Conservation (phyloP, 164 flowering plant species). For the Warburgia ugandensis region DNA sequence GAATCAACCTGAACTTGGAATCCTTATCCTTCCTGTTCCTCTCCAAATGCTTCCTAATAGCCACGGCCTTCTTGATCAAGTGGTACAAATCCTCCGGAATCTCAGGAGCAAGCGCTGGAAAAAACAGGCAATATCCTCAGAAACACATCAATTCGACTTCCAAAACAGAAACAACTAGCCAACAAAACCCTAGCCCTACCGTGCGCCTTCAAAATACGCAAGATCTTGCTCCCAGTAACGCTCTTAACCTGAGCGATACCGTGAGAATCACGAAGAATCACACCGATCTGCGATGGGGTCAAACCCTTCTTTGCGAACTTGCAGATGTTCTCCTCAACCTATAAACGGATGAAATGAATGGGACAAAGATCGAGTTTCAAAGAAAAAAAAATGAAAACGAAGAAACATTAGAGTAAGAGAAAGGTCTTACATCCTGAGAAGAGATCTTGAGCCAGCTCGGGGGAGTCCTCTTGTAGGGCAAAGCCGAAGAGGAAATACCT, state of each 20-base stretch:
- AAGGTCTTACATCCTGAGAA: conserved; percentile 22
- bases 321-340: conserved; percentile 52
- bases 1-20: conserved; percentile 34
- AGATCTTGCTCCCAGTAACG: conserved; percentile 45
- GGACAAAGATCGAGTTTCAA: neutral
- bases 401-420: neutral
- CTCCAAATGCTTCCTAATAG: conserved; percentile 36
- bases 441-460: conserved; percentile 40
- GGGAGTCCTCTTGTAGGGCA: conserved; percentile 44
- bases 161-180: neutral
- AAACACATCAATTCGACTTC: neutral
- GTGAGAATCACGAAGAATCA: conserved; percentile 50
- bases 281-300: conserved; percentile 52
- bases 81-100: conserved; percentile 35
- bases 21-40: conserved; percentile 38
- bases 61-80: conserved; percentile 32
- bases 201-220: conserved; percentile 42
- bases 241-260: conserved; percentile 51
- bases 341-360: neutral
- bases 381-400: neutral
- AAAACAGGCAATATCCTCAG: neutral
- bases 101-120: conserved; percentile 31
- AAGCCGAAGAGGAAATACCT: conserved; percentile 43
- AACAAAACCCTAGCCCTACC: conserved; percentile 13
- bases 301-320: conserved; percentile 53